phyloP scores from a whole-genome alignment of 73 alveolate genomes.

The Stentor roeselii region DNA sequence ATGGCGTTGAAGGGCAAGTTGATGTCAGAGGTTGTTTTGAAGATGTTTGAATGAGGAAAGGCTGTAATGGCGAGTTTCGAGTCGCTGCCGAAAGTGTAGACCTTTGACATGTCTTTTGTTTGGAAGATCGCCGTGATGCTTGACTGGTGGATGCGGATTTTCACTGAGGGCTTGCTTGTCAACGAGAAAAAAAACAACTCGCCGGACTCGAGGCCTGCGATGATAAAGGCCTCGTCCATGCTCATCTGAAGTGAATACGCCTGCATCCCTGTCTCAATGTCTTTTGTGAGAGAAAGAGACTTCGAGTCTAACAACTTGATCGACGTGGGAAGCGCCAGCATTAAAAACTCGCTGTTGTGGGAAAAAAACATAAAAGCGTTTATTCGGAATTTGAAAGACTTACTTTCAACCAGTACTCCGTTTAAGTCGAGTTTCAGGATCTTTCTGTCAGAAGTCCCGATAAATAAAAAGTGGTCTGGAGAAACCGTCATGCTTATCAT shows the following conservation, averaged over 20 bases:
- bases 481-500: not conserved
- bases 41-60: not conserved
- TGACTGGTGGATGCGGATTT: not conserved
- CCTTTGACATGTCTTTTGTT: not conserved
- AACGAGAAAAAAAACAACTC: not conserved
- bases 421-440: too few species aligned
- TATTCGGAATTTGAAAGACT: too few species aligned
- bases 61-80: not conserved
- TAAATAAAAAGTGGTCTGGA: too few species aligned
- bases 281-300: not conserved
- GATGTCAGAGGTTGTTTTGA: not conserved
- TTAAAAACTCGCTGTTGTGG: too few species aligned
- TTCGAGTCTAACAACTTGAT: not conserved
- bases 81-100: slow-evolving; percentile 5
- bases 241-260: not conserved
- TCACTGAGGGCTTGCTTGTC: not conserved
- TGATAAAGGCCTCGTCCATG: not conserved
- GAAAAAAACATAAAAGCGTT: too few species aligned
- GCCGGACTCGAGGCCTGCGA: not conserved
- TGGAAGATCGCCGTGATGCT: not conserved
- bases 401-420: too few species aligned
- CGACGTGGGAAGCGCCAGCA: too few species aligned
- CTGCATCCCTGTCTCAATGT: not conserved
- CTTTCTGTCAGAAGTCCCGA: too few species aligned
- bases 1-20: not conserved